Conservation (phyloP, 108 stramenopile species). For the Stephanodiscus triporus region DNA sequence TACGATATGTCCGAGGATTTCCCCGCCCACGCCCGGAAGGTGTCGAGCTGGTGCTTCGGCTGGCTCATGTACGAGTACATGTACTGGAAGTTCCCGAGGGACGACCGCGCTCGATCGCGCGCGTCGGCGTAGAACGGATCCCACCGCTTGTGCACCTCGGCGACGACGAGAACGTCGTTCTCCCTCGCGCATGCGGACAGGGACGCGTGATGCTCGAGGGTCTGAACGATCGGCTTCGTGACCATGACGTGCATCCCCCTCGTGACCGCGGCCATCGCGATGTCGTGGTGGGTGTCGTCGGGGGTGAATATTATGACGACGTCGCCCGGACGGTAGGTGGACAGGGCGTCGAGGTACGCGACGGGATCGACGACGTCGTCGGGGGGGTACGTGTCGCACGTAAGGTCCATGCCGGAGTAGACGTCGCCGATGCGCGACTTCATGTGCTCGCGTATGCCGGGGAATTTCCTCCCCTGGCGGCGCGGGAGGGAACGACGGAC, state of each 20-base stretch:
- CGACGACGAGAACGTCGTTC: constrained; percentile 88
- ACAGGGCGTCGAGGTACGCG: constrained; percentile 80
- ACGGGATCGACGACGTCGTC: constrained; percentile 85
- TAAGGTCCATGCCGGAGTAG: constrained; percentile 88
- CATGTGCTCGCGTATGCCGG: constrained; percentile 96
- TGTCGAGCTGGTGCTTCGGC: constrained; percentile 99
- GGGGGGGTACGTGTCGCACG: constrained; percentile 93
- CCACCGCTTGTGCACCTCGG: constrained; percentile 98
- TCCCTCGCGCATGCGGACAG: constrained; percentile 86
- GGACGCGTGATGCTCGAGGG: constrained; percentile 82
- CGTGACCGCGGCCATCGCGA: constrained; percentile 90
- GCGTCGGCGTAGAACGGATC: constrained; percentile 99
- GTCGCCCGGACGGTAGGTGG: constrained; percentile 84
- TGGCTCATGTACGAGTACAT: constrained; percentile 99
- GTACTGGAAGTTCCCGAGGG: constrained; percentile 94
- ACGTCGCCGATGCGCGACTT: constrained; percentile 88
- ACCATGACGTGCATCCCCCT: constrained; percentile 97
- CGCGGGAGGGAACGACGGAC: no score
- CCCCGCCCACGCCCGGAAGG: constrained; percentile 99
- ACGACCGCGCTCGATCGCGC: constrained; percentile 84
- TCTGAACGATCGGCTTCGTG: constrained; percentile 99
- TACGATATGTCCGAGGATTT: constrained; percentile 97
- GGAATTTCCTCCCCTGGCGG: constrained; percentile 96
- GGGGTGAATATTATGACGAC: constrained; percentile 98
- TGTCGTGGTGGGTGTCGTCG: constrained; percentile 98